Evolutionary conservation across 495 filamentous ascomycete species (phyloP).

Genomic region (Talaromyces borbonicus): DNA sequence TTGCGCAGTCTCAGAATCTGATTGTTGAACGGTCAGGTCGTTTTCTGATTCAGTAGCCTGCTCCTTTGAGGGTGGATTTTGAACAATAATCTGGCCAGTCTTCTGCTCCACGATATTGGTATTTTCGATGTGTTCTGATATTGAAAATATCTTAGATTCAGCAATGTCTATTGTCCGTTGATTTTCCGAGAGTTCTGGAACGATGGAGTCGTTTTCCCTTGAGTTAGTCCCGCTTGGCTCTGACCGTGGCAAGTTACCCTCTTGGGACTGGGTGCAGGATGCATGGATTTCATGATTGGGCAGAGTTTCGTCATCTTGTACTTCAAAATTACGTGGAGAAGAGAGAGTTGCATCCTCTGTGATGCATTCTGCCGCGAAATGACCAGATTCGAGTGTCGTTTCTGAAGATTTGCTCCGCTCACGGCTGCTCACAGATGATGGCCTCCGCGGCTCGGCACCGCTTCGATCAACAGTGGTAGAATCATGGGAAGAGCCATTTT

Average conservation of each 20-base stretch:
- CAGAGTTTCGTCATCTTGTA: neutral
- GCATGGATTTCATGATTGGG: neutral
- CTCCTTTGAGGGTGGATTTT: neutral
- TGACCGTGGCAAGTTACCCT: neutral
- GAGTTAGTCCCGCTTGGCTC: neutral
- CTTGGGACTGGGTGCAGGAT: neutral
- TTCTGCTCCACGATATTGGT: too few relatives aligned
- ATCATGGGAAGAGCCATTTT: too few relatives aligned
- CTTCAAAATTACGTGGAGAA: neutral
- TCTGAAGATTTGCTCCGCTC: too few relatives aligned
- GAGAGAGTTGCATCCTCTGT: neutral
- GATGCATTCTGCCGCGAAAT: too few relatives aligned
- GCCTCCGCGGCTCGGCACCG: too few relatives aligned
- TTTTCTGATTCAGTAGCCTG: neutral
- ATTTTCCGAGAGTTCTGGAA: too few relatives aligned
- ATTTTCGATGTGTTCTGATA: too few relatives aligned
- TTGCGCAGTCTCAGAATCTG: neutral
- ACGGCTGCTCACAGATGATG: too few relatives aligned
- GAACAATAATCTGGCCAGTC: neutral
- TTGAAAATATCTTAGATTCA: too few relatives aligned
- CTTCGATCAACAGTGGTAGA: too few relatives aligned
- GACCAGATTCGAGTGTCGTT: too few relatives aligned
- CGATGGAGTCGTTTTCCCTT: neutral
- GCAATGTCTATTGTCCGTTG: too few relatives aligned
- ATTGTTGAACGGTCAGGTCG: neutral